These are phyloP conservation scores for Panicum miliaceum DNA, from an alignment of 176 grass and related monocot species.

Conservation along the genomic window DNA sequence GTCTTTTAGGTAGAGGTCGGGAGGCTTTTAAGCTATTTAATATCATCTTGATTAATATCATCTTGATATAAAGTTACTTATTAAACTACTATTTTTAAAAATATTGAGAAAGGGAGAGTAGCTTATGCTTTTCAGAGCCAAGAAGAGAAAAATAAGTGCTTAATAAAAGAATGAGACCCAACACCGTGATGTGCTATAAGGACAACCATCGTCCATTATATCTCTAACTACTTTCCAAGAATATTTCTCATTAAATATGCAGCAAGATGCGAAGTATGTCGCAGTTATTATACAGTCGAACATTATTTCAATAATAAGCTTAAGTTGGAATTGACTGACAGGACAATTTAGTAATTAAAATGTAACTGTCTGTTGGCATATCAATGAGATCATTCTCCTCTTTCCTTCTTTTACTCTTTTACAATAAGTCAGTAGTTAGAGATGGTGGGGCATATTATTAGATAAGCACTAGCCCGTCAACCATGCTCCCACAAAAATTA, in stretches of 20 bases:
- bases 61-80: too few species aligned
- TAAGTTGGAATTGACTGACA: neutral
- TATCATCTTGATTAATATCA: too few species aligned
- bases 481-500: too few species aligned
- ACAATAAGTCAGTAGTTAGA: neutral
- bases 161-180: neutral
- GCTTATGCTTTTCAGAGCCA: too few species aligned
- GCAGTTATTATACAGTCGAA: neutral
- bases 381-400: neutral
- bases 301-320: neutral
- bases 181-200: neutral
- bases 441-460: neutral
- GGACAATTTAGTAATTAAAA: neutral
- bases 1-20: too few species aligned
- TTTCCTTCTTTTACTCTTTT: neutral
- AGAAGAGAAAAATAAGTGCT: too few species aligned
- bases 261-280: neutral
- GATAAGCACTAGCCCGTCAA: too few species aligned
- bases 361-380: neutral
- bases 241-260: neutral
- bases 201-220: neutral
- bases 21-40: too few species aligned
- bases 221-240: neutral
- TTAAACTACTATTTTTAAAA: too few species aligned
- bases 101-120: too few species aligned